phyloP scores from a whole-genome alignment of 345 rosid genomes.

The Eucalyptus cloeziana region DNA sequence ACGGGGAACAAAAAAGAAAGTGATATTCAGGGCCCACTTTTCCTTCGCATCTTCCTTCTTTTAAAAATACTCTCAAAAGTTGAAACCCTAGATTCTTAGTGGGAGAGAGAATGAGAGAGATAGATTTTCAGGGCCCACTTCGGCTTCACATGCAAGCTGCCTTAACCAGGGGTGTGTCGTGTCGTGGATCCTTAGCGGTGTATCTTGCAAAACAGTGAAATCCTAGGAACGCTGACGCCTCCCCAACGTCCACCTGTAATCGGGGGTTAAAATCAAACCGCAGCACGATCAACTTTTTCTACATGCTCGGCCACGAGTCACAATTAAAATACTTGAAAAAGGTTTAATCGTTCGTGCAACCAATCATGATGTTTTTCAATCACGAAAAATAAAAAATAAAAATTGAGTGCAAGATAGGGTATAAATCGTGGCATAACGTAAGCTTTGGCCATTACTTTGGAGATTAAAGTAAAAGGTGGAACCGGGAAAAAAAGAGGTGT shows the following conservation, averaged over 20 bases:
- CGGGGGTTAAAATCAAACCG: neutral
- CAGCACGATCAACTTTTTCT: neutral
- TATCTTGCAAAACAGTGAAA: neutral
- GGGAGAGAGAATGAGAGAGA: neutral
- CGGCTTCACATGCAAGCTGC: neutral
- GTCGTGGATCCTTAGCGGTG: neutral
- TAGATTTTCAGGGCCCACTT: neutral
- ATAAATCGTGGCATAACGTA: neutral
- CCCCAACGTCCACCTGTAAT: neutral
- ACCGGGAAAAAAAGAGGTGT: neutral
- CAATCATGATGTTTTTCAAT: neutral
- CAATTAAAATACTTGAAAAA: neutral
- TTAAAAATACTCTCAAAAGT: neutral
- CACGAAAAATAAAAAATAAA: accelerated
- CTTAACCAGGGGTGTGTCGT: neutral
- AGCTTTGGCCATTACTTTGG: neutral
- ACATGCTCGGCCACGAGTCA: neutral
- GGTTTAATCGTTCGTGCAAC: neutral
- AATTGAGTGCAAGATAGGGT: neutral
- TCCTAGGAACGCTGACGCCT: neutral
- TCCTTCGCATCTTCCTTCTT: neutral
- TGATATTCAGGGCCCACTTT: neutral
- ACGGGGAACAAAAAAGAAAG: too few species aligned
- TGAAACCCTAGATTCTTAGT: neutral
- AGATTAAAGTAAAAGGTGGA: neutral